Evolutionary conservation across 345 rosid genomes (phyloP), one percentile per base, ranked within the genome.

Genomic region (Kernera saxatilis): DNA sequence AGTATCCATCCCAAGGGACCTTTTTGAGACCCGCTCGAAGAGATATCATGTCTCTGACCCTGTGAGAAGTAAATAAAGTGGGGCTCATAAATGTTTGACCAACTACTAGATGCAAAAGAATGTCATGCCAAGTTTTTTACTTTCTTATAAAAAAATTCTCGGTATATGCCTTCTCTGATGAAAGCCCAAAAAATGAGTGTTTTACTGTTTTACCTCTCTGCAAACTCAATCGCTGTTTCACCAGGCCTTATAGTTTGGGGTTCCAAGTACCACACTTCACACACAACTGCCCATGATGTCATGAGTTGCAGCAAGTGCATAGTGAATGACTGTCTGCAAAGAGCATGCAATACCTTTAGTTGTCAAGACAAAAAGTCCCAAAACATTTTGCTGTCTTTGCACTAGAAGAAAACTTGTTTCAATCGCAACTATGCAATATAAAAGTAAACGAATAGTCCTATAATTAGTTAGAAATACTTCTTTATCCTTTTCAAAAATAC

Each of bases 221-320:
- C 99, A 88, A 95, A 95, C 62, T 90, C 98, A 45, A 95, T 92
- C 40, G 90, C 70, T 18, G 98, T 89, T 81, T 95, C 99, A 43
- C 96, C 96, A 10, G 91, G 88, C 81, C 65, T 88, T 70, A 90
- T 75, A 37, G 75, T 89, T 70, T 95, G 98, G 23, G 99, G 97
- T 79, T 92, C 99, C 79, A 95, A 81, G 77, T 90, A 95, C 98
- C 99, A 95, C 32, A 95, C 97, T 40, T 95, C 99, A 84, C 99
- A 94, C 74, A 95, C 99, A 69, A 95, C 99, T 57, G 99, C 98
- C 99, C 99, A 95, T 11, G 98, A 87, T 70, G 98, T 90, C 99
- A 94, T 92, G 69, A 94, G 97, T 78, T 86, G 99, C 80, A 92
- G 84, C 73, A 94, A 87, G 84, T 94, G 99, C 88, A 64, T 92